Conservation (phyloP, 1,139 yeast genomes). For the Lodderomyces jiufengensis region DNA sequence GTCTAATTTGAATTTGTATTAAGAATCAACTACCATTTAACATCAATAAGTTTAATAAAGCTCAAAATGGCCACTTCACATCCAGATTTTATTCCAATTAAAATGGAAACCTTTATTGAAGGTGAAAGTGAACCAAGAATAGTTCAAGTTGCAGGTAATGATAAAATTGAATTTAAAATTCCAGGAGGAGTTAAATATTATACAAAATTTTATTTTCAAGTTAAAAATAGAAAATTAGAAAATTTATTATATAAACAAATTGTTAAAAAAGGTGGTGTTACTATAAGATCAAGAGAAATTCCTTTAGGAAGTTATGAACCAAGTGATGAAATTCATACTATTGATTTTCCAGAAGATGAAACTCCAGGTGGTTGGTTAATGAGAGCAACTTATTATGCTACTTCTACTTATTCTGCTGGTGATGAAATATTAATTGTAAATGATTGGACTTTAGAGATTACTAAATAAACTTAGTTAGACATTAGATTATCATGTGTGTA, state of each 20-base stretch:
- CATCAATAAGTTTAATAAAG: no score
- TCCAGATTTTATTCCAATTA: slow-evolving; percentile 33
- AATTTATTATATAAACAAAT: slow-evolving; percentile 36
- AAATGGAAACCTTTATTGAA: slow-evolving; percentile 30
- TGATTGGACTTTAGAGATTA: slow-evolving; percentile 28
- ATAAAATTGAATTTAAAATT: slow-evolving; percentile 27
- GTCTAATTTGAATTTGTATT: no score
- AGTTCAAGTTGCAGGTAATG: slow-evolving; percentile 30
- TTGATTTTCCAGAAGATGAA: slow-evolving; percentile 33
- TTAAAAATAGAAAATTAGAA: slow-evolving; percentile 27
- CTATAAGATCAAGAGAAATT: slow-evolving; percentile 30
- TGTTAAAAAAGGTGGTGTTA: slow-evolving; percentile 37
- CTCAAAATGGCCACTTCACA: slow-evolving; percentile 12
- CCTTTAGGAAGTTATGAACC: slow-evolving; percentile 34
- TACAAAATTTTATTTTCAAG: slow-evolving; percentile 35
- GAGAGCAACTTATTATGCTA: slow-evolving; percentile 35
- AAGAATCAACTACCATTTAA: no score
- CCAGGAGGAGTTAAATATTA: slow-evolving; percentile 40
- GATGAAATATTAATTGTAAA: slow-evolving; percentile 26
- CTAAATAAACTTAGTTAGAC: slow-evolving; percentile 5
- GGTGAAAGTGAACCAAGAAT: slow-evolving; percentile 24
- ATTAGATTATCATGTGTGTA: no score
- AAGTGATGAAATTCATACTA: slow-evolving; percentile 25
- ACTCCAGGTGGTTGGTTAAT: slow-evolving; percentile 42
- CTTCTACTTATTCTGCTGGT: slow-evolving; percentile 32